Conservation (phyloP, 352 stramenopile species). For the Phytophthora cajani region DNA sequence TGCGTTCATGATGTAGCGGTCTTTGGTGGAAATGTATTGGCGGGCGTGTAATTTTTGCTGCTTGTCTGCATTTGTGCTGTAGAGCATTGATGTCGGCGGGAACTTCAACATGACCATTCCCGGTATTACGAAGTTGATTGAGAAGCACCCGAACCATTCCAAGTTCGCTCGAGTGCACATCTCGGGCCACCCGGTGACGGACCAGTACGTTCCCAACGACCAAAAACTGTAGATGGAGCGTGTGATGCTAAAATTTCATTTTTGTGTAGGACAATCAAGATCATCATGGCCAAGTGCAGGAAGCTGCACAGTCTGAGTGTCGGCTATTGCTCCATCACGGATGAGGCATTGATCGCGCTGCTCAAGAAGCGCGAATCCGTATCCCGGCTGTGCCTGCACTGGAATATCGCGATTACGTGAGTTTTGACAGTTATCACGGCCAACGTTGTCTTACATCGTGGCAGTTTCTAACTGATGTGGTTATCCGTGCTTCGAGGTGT, state of each 20-base stretch:
- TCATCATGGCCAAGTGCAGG: constrained; percentile 89
- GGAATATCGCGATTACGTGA: constrained; percentile 89
- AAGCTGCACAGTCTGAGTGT: constrained; percentile 89
- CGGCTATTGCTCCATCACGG: constrained; percentile 86
- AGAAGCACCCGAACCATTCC: constrained; percentile 90
- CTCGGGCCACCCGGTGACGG: constrained; percentile 81
- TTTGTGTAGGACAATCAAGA: constrained; percentile 74
- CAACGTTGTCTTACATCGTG: background rate
- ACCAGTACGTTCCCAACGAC: constrained; percentile 58
- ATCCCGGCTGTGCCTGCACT: constrained; percentile 80
- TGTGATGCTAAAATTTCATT: constrained; percentile 6
- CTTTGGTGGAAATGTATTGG: background rate
- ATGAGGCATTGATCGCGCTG: constrained; percentile 85
- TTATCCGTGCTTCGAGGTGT: background rate
- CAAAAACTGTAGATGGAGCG: background rate
- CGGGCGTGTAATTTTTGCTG: background rate
- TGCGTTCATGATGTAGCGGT: background rate
- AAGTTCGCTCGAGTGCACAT: constrained; percentile 89
- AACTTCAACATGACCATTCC: constrained; percentile 92
- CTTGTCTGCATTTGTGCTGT: constrained; percentile 2
- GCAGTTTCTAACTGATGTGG: constrained; percentile 1
- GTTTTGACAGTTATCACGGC: constrained; percentile 21
- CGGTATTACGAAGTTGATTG: constrained; percentile 88
- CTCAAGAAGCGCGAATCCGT: constrained; percentile 87
- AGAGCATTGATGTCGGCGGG: constrained; percentile 87